Base-by-base conservation (phyloP, 2,329 filamentous ascomycete species). In the Botrytis paeoniae region DNA sequence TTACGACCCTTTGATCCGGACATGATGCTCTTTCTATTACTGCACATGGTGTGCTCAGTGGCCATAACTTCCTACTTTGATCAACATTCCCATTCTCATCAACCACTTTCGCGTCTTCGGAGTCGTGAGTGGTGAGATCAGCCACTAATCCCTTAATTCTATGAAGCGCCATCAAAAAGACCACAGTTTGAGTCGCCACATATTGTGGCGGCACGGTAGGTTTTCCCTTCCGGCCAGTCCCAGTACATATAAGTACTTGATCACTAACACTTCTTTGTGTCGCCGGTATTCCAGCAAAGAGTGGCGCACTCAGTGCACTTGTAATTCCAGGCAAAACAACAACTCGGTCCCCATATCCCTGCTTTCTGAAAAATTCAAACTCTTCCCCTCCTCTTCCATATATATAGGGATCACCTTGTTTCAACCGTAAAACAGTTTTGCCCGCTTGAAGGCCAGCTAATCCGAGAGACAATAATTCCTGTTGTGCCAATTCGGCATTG, bases 301-400 rank as follows among this genome's bases (percentile, higher is more conserved):
- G 85, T 0, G 95, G 94, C 16, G 94, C 96, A 73, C 89, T 92
- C 54, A 99, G 85, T 1, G 95, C 94, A 78, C 92, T 95, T 0
- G 96, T 98, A 61, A 99, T 92, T 1, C 96, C 96, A 0, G 96
- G 96, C 3, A 99, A 85, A 0, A 99, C 95, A 0, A 88, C 80
- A 1, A 91, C 85, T 16, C 81, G 84, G 18, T 90, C 89, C 8
- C 86, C 87, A 73, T 91, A 91, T 2, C 94, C 94, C 65, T 92
- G 87, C 4, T 84, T 84, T 3, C 90, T 85, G 86, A 99, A 98
- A 81, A 93, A 97, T 43, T 89, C 88, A 57, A 94, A 93, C 82
- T 99, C 96, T 81, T 99, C 96, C 48, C 94, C 96, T 72, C 96
- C 96, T 57, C 96, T 91, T 57, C 96, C 96, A 82, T 98, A 99